Evolutionary conservation across 805 yeast genomes (phyloP), one percentile per base, ranked within the genome.

Genomic region (Candida odintsovae): DNA sequence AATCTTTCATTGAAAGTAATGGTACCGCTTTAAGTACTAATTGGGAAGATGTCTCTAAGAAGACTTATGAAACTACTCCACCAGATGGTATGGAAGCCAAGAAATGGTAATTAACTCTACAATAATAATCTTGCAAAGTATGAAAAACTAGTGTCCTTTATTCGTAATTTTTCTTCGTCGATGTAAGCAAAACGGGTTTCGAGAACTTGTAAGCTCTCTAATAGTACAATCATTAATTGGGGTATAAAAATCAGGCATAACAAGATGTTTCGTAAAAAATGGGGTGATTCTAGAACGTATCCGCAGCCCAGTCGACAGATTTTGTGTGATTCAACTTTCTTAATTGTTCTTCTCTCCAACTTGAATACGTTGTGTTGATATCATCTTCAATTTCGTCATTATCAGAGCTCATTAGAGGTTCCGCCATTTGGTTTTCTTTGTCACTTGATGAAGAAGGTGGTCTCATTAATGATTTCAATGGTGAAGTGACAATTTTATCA

Each of bases 11-110:
- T n/a, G 97, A 94, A 66, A 86, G 96, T 55, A 85, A 86, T 56
- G 99, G 99, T 19, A 94, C 99, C 0, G 80, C 95, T 2, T 70
- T 94, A 48, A 87, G 95, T 40, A 94, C 99, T 4, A 86, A 88
- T 61, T 94, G 99, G 99, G 76, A 69, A 11, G 96, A 89, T 49
- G 98, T 95, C 2, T 71, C 78, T 35, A 71, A 76, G 46, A 80
- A 78, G 49, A 72, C 64, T 19, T 85, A 84, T 39, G 61, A 59
- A 18, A 52, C 54, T 11, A 19, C 51, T 39, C 61, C 62, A 20
- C 61, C 62, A 8, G 58, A 53, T 40, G 62, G 59, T 2, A 25
- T 57, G 50, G 60, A 53, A 37, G 56, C 53, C 3, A 57, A 43
- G 41, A 41, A 50, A 37, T 57, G 59, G 57, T 48, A 13, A 36